A percentile compares a stretch with the other conserved stretches of the same genome.
phyloP scores from a whole-genome alignment of 164 flowering plant genomes.

The Houttuynia cordata region DNA sequence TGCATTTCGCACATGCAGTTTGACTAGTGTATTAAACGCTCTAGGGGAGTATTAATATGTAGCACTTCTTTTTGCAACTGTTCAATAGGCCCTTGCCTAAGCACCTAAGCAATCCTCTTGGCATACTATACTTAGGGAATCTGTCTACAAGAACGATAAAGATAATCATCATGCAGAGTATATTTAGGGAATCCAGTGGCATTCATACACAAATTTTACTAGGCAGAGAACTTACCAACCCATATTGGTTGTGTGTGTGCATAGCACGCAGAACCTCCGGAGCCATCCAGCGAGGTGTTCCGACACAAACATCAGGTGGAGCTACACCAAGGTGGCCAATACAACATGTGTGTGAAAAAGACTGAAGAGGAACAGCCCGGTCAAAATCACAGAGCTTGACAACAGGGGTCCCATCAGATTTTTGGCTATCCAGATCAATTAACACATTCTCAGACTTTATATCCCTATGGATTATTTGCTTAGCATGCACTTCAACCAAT shows the following conservation, averaged over 20 bases:
- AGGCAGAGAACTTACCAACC: conserved; percentile 42
- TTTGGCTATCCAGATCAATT: conserved; percentile 55
- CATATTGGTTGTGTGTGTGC: conserved; percentile 46
- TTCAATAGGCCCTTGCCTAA: no score
- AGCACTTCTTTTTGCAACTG: no score
- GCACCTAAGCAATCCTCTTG: no score
- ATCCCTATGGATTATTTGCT: conserved; percentile 87
- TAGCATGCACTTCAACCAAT: conserved; percentile 64
- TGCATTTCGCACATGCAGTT: no score
- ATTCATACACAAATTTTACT: not conserved
- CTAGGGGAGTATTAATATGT: no score
- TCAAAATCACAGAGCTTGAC: conserved; percentile 98
- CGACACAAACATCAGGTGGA: conserved; percentile 85
- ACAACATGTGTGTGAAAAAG: conserved; percentile 73
- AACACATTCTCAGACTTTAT: conserved; percentile 84
- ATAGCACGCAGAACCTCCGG: conserved; percentile 82
- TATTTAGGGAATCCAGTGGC: not conserved
- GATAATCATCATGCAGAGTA: not conserved
- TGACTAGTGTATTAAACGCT: no score
- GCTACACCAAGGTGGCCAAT: conserved; percentile 73
- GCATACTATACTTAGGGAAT: no score
- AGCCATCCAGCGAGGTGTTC: conserved; percentile 99
- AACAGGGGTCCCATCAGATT: conserved; percentile 53
- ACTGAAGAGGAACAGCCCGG: conserved; percentile 80
- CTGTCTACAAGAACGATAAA: no score